phyloP scores from a whole-genome alignment of 768 basidiomycete species.

The Pseudohyphozyma bogoriensis region DNA sequence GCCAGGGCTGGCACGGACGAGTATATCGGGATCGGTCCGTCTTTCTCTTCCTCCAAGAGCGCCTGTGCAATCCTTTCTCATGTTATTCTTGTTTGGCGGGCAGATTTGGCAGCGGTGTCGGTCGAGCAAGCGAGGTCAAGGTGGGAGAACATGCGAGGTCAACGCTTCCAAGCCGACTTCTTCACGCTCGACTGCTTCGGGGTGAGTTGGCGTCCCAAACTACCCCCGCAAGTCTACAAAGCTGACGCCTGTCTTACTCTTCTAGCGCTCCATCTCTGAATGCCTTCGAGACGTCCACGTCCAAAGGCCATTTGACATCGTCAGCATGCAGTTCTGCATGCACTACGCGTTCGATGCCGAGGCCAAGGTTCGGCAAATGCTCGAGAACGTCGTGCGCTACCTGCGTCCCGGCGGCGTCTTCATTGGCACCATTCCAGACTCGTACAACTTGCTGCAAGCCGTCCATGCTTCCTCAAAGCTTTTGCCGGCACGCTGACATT shows the following conservation, averaged over 20 bases:
- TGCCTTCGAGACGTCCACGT: conserved; percentile 45
- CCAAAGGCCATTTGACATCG: conserved; percentile 68
- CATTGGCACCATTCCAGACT: conserved; percentile 92
- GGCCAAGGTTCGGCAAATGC: conserved; percentile 78
- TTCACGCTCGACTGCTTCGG: conserved; percentile 81
- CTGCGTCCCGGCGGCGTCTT: conserved; percentile 79
- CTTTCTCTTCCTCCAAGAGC: no score
- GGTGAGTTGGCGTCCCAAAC: conserved; percentile 34
- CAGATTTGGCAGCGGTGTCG: conserved; percentile 72
- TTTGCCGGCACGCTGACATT: not conserved
- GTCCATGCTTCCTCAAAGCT: not conserved
- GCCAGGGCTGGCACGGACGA: conserved; percentile 69
- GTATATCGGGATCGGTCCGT: conserved; percentile 65
- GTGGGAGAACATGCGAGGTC: conserved; percentile 45
- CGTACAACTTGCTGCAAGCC: conserved; percentile 66
- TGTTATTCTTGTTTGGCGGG: no score
- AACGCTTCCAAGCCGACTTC: conserved; percentile 67
- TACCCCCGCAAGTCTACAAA: not conserved
- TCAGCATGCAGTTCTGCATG: conserved; percentile 99
- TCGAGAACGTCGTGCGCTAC: conserved; percentile 73
- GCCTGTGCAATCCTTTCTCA: no score
- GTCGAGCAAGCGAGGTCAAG: conserved; percentile 76
- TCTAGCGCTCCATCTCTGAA: conserved; percentile 55
- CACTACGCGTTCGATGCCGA: conserved; percentile 96
- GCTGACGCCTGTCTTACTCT: not conserved